Base-by-base conservation (phyloP, 495 filamentous ascomycete species). In the Penicillium lividum region DNA sequence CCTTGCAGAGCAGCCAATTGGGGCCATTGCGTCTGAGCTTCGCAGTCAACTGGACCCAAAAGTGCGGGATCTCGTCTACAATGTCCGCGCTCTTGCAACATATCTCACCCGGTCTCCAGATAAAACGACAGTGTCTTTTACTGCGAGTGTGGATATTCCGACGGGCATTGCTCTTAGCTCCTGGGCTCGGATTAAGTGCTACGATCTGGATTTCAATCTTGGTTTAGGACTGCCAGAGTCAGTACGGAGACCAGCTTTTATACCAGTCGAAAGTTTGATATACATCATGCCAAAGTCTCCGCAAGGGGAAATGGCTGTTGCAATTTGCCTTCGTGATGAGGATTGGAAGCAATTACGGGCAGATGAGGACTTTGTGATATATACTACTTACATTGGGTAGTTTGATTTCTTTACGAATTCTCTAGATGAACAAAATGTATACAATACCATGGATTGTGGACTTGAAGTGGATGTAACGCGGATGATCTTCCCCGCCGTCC, bases 101-200 rank as follows among this genome's bases (percentile, higher is more conserved):
- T 58, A 69, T 18, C 53, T 84, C 15, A 16, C 65, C 28, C 59
- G 61, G 11, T 54, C 63, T 1, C 36, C 59, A n/a, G 72, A 80
- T 45, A 78, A 73, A 44, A 65, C 45, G 7, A 54, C 47, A 5
- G 36, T 74, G 10, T 65, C 55, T 6, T 51, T 75, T 50, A 66
- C 69, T 4, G 58, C 68, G 3, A 70, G 67, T 8, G 55, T 59
- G 7, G 46, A 77, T 38, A 67, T 73, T 29, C 65, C 69, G 0
- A 55, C 51, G 22, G 82, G 83, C 54, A 57, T 84, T 8, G 75
- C 79, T 72, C 46, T 85, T 5, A 82, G 77, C 61, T 85, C 81
- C 8, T 86, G 81, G 84, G 69, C 77, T 0, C 77, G 79, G 42
- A 50, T 78, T 18, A 61, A 73, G 16, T 76, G 63, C 59, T 81